Evolutionary conservation across 2,329 filamentous ascomycete genomes (phyloP).

Genomic region (Beauveria caledonica): DNA sequence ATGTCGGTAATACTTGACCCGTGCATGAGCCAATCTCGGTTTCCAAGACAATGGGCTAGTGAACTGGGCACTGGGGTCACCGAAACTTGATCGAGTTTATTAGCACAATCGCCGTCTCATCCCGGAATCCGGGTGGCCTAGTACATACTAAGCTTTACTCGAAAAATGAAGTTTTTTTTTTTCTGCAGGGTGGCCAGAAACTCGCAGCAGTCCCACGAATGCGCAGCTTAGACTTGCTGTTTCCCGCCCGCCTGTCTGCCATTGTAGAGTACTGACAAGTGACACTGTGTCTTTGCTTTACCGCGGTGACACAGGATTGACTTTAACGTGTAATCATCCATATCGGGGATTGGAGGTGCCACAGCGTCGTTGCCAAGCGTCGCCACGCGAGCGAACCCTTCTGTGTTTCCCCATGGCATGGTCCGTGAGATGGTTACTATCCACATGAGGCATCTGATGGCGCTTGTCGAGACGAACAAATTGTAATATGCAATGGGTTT

Average conservation of each 20-base stretch:
- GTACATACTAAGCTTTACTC: neutral
- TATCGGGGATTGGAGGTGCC: neutral
- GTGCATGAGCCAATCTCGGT: neutral
- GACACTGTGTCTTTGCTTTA: neutral
- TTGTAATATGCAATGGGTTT: neutral
- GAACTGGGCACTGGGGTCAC: neutral
- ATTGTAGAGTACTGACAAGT: neutral
- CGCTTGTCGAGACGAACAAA: neutral
- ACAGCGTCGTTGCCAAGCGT: neutral
- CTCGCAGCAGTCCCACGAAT: neutral
- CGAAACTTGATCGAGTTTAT: constrained; percentile 4
- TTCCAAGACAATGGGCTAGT: neutral
- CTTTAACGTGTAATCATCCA: neutral
- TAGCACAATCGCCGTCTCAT: neutral
- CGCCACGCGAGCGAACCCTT: neutral
- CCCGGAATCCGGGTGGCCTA: neutral
- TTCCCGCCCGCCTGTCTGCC: neutral
- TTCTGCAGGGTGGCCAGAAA: neutral
- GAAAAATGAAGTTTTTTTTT: no score
- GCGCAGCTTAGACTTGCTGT: neutral
- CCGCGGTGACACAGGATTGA: neutral
- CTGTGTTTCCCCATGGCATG: neutral
- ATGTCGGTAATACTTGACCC: neutral
- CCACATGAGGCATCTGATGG: neutral
- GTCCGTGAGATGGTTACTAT: neutral